phyloP scores from a whole-genome alignment of 305 asterid genomes.

The Fraxinus angustifolia region DNA sequence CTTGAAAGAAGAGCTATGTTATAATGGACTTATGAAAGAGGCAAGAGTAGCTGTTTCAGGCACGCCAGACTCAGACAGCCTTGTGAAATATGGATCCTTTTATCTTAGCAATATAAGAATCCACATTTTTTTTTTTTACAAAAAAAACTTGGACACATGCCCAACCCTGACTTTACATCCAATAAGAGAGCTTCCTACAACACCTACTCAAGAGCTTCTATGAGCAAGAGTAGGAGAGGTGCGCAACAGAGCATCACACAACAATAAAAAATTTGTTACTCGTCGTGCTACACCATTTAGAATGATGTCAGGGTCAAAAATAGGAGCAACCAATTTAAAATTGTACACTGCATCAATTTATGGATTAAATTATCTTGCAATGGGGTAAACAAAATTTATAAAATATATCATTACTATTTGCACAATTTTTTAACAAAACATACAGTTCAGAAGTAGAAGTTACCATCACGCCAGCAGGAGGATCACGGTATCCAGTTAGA shows the following conservation, averaged over 20 bases:
- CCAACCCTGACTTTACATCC: neutral
- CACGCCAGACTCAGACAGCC: slow-evolving; percentile 1
- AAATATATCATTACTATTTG: neutral
- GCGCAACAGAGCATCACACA: neutral
- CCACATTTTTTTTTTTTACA: neutral
- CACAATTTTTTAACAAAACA: neutral
- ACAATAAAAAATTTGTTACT: neutral
- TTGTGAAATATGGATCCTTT: neutral
- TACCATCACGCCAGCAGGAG: slow-evolving; percentile 83
- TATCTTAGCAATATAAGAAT: neutral
- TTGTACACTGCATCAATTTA: neutral
- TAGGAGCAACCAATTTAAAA: neutral
- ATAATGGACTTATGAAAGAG: neutral
- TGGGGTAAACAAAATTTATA: neutral
- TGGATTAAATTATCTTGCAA: neutral
- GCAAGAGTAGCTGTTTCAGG: neutral
- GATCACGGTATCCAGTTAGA: slow-evolving; percentile 80
- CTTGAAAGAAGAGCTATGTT: neutral
- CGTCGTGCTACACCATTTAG: neutral
- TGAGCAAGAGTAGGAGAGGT: neutral
- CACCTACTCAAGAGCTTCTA: neutral
- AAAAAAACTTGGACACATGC: neutral
- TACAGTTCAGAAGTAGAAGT: slow-evolving; percentile 18
- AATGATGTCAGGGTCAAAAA: neutral
- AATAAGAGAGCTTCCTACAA: neutral